Percentiles rank a stretch among this genome's conserved stretches.
phyloP scores from a whole-genome alignment of 495 filamentous ascomycete species.

The Sphaerosporella brunnea region DNA sequence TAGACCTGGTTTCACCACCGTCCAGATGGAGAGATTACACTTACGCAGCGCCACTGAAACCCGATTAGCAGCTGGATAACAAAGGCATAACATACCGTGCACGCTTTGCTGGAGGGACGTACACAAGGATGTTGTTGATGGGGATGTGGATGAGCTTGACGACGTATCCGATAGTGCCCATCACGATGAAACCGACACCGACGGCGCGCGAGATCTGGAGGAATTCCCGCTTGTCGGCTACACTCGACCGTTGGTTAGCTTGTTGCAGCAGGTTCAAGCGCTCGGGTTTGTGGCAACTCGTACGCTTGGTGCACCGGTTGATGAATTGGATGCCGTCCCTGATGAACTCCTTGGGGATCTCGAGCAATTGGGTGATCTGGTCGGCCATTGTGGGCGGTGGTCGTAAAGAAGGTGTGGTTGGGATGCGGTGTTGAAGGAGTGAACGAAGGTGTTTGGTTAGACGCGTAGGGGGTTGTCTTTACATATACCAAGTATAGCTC shows the following conservation, averaged over 20 bases:
- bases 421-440: neutral
- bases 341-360: slow-evolving; percentile 68
- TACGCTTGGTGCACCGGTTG: slow-evolving; percentile 73
- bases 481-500: too few species aligned
- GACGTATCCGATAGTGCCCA: slow-evolving; percentile 76
- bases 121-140: slow-evolving; percentile 65
- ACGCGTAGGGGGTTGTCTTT: neutral
- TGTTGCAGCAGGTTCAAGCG: too few species aligned
- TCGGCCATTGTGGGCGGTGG: too few species aligned
- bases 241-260: too few species aligned
- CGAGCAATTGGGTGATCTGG: slow-evolving; percentile 58
- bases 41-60: too few species aligned
- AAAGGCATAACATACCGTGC: too few species aligned
- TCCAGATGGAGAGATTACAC: too few species aligned
- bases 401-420: slow-evolving; percentile 3
- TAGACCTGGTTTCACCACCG: too few species aligned
- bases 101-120: too few species aligned
- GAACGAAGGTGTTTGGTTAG: neutral
- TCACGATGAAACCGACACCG: slow-evolving; percentile 75
- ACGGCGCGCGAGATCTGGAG: slow-evolving; percentile 92
- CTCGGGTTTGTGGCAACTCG: too few species aligned
- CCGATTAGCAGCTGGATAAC: too few species aligned
- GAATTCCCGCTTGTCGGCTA: slow-evolving; percentile 72
- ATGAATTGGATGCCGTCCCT: slow-evolving; percentile 67
- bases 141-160: slow-evolving; percentile 88